Evolutionary conservation across 2,329 filamentous ascomycete species (phyloP).

Genomic region (Penicillium expansum): DNA sequence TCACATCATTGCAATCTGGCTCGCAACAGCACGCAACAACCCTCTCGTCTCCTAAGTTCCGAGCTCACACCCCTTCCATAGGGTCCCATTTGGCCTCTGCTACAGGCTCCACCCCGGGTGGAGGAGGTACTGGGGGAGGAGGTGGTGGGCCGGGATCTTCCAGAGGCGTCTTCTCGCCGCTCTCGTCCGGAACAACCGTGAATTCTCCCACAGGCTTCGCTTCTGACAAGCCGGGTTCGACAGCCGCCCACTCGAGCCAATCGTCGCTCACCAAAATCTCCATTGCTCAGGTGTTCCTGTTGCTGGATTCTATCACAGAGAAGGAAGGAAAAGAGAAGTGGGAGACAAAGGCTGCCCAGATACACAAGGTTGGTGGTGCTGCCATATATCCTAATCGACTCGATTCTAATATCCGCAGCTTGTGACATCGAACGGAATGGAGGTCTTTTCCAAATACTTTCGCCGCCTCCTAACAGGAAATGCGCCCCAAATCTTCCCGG

Average conservation of each 20-base stretch:
- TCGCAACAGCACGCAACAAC: conserved; percentile 54
- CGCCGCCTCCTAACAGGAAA: conserved; percentile 88
- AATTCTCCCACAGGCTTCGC: conserved; percentile 54
- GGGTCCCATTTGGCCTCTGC: conserved; percentile 56
- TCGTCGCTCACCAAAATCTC: conserved; percentile 84
- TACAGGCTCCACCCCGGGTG: conserved; percentile 53
- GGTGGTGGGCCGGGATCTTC: conserved; percentile 56
- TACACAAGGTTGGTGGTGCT: conserved; percentile 69
- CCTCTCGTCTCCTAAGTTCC: conserved; percentile 55
- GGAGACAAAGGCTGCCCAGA: conserved; percentile 86
- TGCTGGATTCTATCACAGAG: conserved; percentile 92
- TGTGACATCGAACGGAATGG: conserved; percentile 98
- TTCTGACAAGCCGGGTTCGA: conserved; percentile 46
- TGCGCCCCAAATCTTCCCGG: conserved; percentile 85
- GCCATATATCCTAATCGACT: background rate
- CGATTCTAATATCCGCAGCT: conserved; percentile 55
- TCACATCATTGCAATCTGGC: conserved; percentile 55
- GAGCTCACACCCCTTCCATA: conserved; percentile 55
- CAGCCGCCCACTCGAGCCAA: conserved; percentile 47
- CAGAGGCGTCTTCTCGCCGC: conserved; percentile 60
- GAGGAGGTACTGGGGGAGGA: conserved; percentile 50
- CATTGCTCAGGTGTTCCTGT: conserved; percentile 89
- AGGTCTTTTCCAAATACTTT: conserved; percentile 95
- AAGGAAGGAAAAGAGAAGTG: conserved; percentile 89
- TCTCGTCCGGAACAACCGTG: conserved; percentile 55